Conservation (phyloP, 176 grass and related monocot species). For the Oryza longistaminata region DNA sequence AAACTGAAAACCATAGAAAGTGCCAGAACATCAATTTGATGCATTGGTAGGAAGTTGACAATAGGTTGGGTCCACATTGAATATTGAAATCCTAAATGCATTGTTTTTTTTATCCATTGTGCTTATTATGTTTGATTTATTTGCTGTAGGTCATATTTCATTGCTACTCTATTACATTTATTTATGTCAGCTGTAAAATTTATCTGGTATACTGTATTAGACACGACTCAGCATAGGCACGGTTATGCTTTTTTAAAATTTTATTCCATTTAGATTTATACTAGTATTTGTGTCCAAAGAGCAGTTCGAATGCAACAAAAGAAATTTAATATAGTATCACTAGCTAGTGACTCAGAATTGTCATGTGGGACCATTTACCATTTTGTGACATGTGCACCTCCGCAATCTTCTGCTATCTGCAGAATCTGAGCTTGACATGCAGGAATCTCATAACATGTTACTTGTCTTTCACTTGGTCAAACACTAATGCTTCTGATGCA, state of each 20-base stretch:
- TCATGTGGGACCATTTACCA: conserved; percentile 24
- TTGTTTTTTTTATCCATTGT: background rate
- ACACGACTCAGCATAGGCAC: background rate
- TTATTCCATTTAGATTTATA: background rate
- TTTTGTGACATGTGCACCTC: conserved; percentile 28
- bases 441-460: conserved; percentile 31
- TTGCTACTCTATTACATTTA: background rate
- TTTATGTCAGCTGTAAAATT: conserved; percentile 26
- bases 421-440: conserved; percentile 32
- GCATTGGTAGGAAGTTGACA: conserved; percentile 11
- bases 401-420: background rate
- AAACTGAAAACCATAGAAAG: background rate
- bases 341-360: conserved; percentile 12
- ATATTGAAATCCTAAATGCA: background rate
- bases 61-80: conserved; percentile 17
- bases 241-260: background rate
- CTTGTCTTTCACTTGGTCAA: background rate
- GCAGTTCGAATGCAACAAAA: background rate
- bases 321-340: conserved; percentile 3
- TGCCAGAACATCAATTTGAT: conserved; percentile 17
- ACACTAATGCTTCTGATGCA: background rate
- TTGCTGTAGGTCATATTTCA: conserved; percentile 7
- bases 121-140: background rate
- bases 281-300: background rate
- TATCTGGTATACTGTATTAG: background rate